phyloP scores from a whole-genome alignment of 176 grass and related monocot species.

The Cenchrus fungigraminus region DNA sequence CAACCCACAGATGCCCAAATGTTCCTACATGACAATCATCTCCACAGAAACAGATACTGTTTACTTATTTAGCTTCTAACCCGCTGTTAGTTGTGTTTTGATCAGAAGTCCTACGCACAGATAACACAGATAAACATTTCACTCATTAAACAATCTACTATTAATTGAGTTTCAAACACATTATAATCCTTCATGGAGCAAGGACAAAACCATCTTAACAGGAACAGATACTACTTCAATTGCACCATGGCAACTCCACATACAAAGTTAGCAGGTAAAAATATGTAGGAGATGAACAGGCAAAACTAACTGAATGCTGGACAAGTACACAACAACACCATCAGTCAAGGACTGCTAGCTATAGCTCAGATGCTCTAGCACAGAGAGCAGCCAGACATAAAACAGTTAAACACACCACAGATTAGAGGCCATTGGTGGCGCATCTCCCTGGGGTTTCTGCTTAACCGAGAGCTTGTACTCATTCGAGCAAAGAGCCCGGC shows the following conservation, averaged over 20 bases:
- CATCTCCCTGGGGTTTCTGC: slow-evolving; percentile 49
- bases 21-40: not conserved
- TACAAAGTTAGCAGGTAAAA: not conserved
- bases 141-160: not conserved
- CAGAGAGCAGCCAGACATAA: slow-evolving; percentile 49
- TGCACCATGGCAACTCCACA: not conserved
- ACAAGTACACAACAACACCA: slow-evolving; percentile 15
- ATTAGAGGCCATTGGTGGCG: slow-evolving; percentile 43
- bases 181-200: not conserved
- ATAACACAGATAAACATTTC: not conserved
- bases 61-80: not conserved
- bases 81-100: not conserved
- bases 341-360: slow-evolving; percentile 18
- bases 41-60: slow-evolving; percentile 13
- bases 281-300: not conserved
- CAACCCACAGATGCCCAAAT: not conserved
- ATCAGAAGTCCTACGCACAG: not conserved
- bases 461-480: slow-evolving; percentile 36
- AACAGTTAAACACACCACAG: slow-evolving; percentile 51
- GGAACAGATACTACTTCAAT: not conserved
- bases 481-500: slow-evolving; percentile 41
- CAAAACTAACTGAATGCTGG: not conserved
- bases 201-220: not conserved
- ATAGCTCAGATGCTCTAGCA: slow-evolving; percentile 48
- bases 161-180: not conserved